These are phyloP conservation scores for Raffaelea ambrosiae DNA, from an alignment of 2,329 filamentous ascomycete genomes.

Conservation along the genomic window DNA sequence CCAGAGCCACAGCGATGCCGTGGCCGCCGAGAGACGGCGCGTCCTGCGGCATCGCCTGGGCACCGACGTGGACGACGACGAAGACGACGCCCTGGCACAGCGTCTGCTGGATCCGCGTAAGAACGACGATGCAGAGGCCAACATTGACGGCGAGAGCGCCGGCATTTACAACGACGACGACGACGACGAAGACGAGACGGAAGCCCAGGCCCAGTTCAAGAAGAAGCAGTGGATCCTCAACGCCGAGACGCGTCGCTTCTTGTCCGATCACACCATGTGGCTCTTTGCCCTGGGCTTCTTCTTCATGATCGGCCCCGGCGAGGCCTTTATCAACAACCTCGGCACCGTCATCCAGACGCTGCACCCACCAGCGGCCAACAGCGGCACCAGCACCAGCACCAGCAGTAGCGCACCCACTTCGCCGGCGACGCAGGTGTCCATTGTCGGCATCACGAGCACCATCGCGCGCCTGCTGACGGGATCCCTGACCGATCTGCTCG, in stretches of 20 bases:
- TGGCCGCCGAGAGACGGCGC: slow-evolving; percentile 6
- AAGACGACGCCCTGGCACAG: slow-evolving; percentile 4
- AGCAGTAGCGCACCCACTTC: slow-evolving; percentile 40
- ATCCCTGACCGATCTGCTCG: slow-evolving; percentile 79
- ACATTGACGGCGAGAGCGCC: slow-evolving; percentile 17
- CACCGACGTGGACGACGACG: slow-evolving; percentile 1
- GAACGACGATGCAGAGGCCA: slow-evolving; percentile 8
- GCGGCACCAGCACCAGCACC: slow-evolving; percentile 22
- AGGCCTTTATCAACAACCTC: slow-evolving; percentile 96
- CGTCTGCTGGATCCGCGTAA: slow-evolving; percentile 12
- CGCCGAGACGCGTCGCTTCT: slow-evolving; percentile 76
- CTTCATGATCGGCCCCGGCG: slow-evolving; percentile 87
- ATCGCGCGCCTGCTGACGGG: slow-evolving; percentile 85
- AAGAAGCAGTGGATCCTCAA: slow-evolving; percentile 92
- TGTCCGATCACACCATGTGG: slow-evolving; percentile 93
- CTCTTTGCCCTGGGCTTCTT: slow-evolving; percentile 85
- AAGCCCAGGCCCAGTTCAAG: slow-evolving; percentile 39
- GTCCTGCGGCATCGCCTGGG: slow-evolving; percentile 1
- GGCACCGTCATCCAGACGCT: slow-evolving; percentile 88
- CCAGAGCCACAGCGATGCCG: slow-evolving; percentile 7
- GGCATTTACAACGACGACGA: no score
- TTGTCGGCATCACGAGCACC: slow-evolving; percentile 84
- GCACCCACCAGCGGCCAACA: slow-evolving; percentile 40
- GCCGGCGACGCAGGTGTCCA: slow-evolving; percentile 82
- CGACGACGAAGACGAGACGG: slow-evolving; percentile 10